phyloP scores from a whole-genome alignment of 2,329 filamentous ascomycete species.

The Talaromyces funiculosus region DNA sequence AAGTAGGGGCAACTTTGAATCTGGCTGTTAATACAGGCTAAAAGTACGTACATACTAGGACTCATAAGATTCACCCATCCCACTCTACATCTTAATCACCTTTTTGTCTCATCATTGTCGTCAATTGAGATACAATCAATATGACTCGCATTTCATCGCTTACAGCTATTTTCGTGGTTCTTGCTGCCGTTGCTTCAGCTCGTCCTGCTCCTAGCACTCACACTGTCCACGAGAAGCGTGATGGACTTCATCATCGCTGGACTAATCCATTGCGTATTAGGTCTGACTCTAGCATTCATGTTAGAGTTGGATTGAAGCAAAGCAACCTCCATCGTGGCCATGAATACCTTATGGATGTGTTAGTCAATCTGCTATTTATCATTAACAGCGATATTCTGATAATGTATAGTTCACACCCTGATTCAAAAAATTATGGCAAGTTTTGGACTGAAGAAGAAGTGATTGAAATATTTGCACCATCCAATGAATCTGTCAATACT shows the following conservation, averaged over 20 bases:
- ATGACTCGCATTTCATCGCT: constrained; percentile 1
- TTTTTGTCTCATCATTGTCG: not conserved
- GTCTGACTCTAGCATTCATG: constrained; percentile 1
- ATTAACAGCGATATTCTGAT: not conserved
- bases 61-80: not conserved
- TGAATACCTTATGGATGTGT: constrained; percentile 13
- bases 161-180: constrained; percentile 3
- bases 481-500: constrained; percentile 43
- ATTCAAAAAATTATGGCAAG: constrained; percentile 38
- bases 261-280: not conserved
- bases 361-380: not conserved
- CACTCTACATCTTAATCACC: not conserved
- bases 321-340: constrained; percentile 9
- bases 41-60: not conserved
- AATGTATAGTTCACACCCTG: constrained; percentile 27
- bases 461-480: constrained; percentile 39
- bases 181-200: constrained; percentile 5
- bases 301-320: constrained; percentile 12
- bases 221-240: constrained; percentile 9
- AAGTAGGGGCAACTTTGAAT: not conserved
- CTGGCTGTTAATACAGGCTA: not conserved
- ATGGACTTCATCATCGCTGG: constrained; percentile 6
- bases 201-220: constrained; percentile 7
- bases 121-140: not conserved
- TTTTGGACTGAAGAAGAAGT: constrained; percentile 41